Evolutionary conservation across 2,329 filamentous ascomycete genomes (phyloP).

Genomic region (Talaromyces sp.): DNA sequence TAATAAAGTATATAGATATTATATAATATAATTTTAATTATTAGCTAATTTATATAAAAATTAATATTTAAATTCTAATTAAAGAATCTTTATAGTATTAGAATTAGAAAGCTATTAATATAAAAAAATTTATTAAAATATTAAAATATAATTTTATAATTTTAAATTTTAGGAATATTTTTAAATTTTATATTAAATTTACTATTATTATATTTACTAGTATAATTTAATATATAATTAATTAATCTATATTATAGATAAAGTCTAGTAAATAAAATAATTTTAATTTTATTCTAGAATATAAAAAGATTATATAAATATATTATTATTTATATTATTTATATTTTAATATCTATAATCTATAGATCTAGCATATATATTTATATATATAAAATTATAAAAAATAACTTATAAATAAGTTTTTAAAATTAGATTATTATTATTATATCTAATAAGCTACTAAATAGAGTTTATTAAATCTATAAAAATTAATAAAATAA

Average conservation of each 20-base stretch:
- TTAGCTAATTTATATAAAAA: slow-evolving; percentile 21
- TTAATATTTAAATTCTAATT: slow-evolving; percentile 21
- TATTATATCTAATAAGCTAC: slow-evolving; percentile 24
- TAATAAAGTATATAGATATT: background rate
- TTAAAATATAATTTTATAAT: background rate
- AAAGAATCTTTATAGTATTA: background rate
- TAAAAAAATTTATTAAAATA: background rate
- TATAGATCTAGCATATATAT: background rate
- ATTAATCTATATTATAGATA: background rate
- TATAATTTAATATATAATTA: background rate
- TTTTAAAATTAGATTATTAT: slow-evolving; percentile 21
- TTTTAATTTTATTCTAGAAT: background rate
- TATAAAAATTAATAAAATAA: slow-evolving; percentile 22
- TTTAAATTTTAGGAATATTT: background rate
- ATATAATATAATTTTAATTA: slow-evolving; percentile 4
- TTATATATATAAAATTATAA: slow-evolving; percentile 18
- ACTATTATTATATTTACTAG: background rate
- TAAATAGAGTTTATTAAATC: slow-evolving; percentile 18
- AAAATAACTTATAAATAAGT: slow-evolving; percentile 15
- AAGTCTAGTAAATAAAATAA: background rate
- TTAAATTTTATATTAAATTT: background rate
- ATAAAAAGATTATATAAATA: background rate
- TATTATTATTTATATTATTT: background rate
- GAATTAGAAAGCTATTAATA: background rate
- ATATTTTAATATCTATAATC: background rate